phyloP scores from a whole-genome alignment of 208 protist genomes.

The Jaenimonas drosophilae region DNA sequence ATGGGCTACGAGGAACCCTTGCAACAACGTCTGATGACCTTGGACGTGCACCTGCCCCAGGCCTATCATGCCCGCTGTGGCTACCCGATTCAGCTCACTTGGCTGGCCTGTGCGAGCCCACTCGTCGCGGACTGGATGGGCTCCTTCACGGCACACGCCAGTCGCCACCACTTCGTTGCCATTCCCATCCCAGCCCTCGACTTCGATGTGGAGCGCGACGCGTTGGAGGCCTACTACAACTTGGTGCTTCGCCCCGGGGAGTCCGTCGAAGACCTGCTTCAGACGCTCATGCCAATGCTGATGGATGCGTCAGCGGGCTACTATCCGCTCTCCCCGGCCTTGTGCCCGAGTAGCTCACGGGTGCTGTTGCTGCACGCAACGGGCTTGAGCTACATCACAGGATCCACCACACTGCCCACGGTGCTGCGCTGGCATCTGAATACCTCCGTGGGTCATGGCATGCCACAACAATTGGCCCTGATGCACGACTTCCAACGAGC shows the following conservation, averaged over 20 bases:
- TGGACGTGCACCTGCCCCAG: constrained; percentile 46
- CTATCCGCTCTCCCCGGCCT: too few relatives aligned
- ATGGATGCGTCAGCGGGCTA: too few relatives aligned
- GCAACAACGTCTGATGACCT: constrained; percentile 48
- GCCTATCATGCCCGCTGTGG: constrained; percentile 43
- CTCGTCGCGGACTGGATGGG: constrained; percentile 63
- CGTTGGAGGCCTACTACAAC: constrained; percentile 28
- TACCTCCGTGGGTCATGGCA: constrained; percentile 32
- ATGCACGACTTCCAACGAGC: constrained; percentile 31
- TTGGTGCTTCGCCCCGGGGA: too few relatives aligned
- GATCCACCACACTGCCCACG: constrained; percentile 13
- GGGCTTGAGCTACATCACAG: constrained; percentile 55
- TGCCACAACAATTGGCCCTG: constrained; percentile 38
- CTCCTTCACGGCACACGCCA: constrained; percentile 56
- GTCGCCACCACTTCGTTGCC: constrained; percentile 40
- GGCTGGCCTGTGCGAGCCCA: constrained; percentile 61
- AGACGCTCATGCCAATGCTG: too few relatives aligned
- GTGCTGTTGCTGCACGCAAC: constrained; percentile 60
- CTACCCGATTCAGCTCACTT: constrained; percentile 59
- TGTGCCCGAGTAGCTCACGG: too few relatives aligned
- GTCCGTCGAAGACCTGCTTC: too few relatives aligned
- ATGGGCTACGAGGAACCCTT: constrained; percentile 29
- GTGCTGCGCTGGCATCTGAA: constrained; percentile 75
- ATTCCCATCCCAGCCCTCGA: constrained; percentile 46
- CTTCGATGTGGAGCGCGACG: constrained; percentile 12